Conservation (phyloP, 495 filamentous ascomycete species). For the Articulospora tetracladia region DNA sequence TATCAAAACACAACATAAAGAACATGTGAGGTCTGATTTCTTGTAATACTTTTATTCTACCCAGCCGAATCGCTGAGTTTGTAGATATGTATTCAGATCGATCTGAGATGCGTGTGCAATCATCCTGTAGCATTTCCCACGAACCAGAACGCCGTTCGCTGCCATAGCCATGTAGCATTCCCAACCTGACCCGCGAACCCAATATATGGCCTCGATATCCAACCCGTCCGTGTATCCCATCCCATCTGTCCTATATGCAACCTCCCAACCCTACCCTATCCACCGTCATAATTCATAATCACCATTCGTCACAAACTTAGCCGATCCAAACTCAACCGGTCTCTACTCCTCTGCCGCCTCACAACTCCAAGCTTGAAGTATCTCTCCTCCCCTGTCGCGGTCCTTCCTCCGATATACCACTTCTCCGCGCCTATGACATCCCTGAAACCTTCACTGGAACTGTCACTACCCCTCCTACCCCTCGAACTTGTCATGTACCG, state of each 20-base stretch:
- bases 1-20: too few relatives aligned
- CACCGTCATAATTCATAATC: not conserved
- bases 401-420: conserved; percentile 87
- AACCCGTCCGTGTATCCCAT: not conserved
- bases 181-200: not conserved
- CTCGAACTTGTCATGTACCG: conserved; percentile 13
- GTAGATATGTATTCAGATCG: not conserved
- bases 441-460: conserved; percentile 71
- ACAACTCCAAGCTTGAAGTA: conserved; percentile 71
- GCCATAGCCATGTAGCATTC: not conserved
- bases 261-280: conserved; percentile 2
- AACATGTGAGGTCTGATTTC: too few relatives aligned
- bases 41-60: not conserved
- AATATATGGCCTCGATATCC: too few relatives aligned
- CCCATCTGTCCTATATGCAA: conserved; percentile 3
- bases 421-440: conserved; percentile 74
- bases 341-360: conserved; percentile 49
- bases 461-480: conserved; percentile 69
- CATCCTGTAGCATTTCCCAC: not conserved
- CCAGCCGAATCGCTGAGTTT: not conserved
- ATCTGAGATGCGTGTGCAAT: not conserved
- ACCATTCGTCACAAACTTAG: conserved; percentile 44
- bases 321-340: conserved; percentile 51
- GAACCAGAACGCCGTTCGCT: not conserved
- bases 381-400: conserved; percentile 79